Conservation (phyloP, 495 filamentous ascomycete genomes). For the Hyaloscypha bicolor region DNA sequence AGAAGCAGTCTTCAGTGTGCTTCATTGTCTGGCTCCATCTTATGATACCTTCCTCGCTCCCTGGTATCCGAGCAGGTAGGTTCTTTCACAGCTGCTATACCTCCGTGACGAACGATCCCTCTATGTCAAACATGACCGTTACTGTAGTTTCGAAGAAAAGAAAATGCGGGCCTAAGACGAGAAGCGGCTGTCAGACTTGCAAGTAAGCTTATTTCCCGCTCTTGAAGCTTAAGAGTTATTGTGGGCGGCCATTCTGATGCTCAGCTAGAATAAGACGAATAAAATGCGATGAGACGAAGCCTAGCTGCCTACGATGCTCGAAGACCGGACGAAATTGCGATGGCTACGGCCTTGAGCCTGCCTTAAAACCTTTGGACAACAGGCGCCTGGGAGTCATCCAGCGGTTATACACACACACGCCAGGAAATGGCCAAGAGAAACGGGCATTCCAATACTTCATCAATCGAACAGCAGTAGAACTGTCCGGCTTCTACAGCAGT, state of each 20-base stretch:
- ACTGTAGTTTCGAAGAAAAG: constrained; percentile 8
- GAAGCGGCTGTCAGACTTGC: constrained; percentile 28
- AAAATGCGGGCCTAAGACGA: constrained; percentile 22
- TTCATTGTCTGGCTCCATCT: background rate
- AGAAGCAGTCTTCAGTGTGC: background rate
- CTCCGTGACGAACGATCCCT: background rate
- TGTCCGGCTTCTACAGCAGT: constrained; percentile 20
- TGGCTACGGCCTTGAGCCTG: constrained; percentile 37
- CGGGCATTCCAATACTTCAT: constrained; percentile 26
- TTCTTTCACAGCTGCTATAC: background rate
- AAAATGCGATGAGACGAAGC: constrained; percentile 48
- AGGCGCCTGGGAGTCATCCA: background rate
- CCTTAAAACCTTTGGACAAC: background rate
- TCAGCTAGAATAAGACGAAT: constrained; percentile 40
- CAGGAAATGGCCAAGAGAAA: constrained; percentile 17
- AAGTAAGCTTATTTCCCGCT: constrained; percentile 15
- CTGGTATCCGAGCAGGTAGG: background rate
- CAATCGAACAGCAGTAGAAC: constrained; percentile 17
- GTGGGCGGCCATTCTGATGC: background rate
- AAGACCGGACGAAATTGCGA: constrained; percentile 45
- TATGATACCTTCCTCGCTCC: background rate
- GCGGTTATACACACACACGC: constrained; percentile 14
- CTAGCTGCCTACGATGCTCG: constrained; percentile 42
- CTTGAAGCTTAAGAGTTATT: background rate
- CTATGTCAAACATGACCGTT: background rate